Percentiles rank a stretch among this genome's conserved stretches.
These are phyloP conservation scores for Mycena pura DNA, from an alignment of 768 basidiomycete species.

Conservation along the genomic window DNA sequence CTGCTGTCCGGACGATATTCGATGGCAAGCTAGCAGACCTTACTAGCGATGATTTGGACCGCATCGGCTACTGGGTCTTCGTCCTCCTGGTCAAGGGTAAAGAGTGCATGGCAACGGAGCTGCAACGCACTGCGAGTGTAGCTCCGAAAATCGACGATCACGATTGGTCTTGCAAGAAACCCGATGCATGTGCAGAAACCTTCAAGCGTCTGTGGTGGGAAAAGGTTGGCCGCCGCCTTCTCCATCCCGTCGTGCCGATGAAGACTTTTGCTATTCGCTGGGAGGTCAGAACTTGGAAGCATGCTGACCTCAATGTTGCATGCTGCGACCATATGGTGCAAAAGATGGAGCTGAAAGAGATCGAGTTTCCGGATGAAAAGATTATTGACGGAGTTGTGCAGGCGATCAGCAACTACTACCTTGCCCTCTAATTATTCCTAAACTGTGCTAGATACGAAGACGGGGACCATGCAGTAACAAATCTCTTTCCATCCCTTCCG, in stretches of 20 bases:
- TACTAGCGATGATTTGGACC: background rate
- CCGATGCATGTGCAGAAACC: background rate
- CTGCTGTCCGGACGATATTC: background rate
- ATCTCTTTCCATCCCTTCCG: too few species aligned
- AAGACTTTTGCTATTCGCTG: background rate
- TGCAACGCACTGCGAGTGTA: background rate
- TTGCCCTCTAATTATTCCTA: background rate
- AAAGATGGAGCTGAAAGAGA: background rate
- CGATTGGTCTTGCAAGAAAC: background rate
- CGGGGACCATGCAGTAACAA: too few species aligned
- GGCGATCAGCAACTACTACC: background rate
- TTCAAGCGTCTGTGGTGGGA: constrained; percentile 1
- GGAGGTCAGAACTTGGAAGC: background rate
- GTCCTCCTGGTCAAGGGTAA: background rate
- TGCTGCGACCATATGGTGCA: background rate
- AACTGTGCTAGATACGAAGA: too few species aligned
- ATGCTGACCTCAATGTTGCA: background rate
- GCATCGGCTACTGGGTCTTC: background rate
- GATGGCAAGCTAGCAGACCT: background rate
- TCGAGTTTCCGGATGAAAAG: background rate
- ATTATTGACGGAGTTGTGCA: background rate
- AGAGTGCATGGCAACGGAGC: background rate
- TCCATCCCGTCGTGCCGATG: background rate
- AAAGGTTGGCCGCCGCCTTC: background rate
- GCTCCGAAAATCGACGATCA: background rate